phyloP scores from a whole-genome alignment of 2,329 filamentous ascomycete species.

The Hypoxylon sp. region DNA sequence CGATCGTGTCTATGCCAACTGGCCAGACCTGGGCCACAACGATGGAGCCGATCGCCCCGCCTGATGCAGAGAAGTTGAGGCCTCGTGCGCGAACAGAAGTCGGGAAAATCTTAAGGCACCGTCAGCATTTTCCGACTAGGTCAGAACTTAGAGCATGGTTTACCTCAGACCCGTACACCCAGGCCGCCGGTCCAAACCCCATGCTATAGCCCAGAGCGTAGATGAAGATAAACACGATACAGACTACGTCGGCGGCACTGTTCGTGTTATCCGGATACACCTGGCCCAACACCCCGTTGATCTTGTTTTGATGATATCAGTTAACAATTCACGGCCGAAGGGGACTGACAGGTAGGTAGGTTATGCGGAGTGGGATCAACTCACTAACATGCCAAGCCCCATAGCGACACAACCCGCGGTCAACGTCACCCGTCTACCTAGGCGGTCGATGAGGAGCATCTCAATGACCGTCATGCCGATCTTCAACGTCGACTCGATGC shows the following conservation, averaged over 20 bases:
- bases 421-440: constrained; percentile 66
- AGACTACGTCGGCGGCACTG: constrained; percentile 63
- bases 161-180: constrained; percentile 73
- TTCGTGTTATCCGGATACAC: constrained; percentile 66
- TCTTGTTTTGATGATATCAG: constrained; percentile 53
- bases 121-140: constrained; percentile 10
- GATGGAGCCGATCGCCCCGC: constrained; percentile 69
- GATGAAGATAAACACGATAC: constrained; percentile 70
- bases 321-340: background rate
- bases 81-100: constrained; percentile 70
- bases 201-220: constrained; percentile 72
- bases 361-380: constrained; percentile 32
- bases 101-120: constrained; percentile 65
- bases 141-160: constrained; percentile 14
- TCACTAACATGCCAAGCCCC: constrained; percentile 67
- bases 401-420: constrained; percentile 66
- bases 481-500: constrained; percentile 71
- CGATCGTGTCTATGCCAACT: constrained; percentile 65
- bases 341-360: background rate
- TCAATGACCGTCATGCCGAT: constrained; percentile 70
- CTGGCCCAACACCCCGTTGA: constrained; percentile 68
- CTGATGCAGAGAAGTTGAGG: constrained; percentile 69
- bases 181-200: constrained; percentile 70
- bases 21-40: constrained; percentile 70
- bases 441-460: constrained; percentile 69